Percentiles rank a stretch among this genome's conserved stretches.
These are phyloP conservation scores for Cubamyces sp. DNA, from an alignment of 768 basidiomycete genomes.

Conservation along the genomic window DNA sequence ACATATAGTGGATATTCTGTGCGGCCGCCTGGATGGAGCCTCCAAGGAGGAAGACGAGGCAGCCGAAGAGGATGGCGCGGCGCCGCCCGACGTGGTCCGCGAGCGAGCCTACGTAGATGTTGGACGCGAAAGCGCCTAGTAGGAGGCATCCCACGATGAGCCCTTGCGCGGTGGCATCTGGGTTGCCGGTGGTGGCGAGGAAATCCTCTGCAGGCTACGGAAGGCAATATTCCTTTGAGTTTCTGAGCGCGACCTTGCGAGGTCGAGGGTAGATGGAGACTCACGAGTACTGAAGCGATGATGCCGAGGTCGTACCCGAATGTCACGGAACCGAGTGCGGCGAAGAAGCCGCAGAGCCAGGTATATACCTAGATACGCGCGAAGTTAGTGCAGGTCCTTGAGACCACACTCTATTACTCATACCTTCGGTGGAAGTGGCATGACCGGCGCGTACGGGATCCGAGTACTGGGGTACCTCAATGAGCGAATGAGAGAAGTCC, in stretches of 20 bases:
- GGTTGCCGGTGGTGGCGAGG: conserved; percentile 24
- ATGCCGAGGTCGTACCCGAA: conserved; percentile 58
- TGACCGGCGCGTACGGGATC: neutral
- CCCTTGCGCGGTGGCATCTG: conserved; percentile 27
- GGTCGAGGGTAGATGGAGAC: neutral
- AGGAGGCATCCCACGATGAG: conserved; percentile 33
- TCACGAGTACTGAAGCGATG: conserved; percentile 49
- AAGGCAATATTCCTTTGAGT: neutral
- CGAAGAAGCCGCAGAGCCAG: conserved; percentile 57
- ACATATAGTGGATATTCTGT: conserved; percentile 51
- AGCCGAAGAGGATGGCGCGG: conserved; percentile 28
- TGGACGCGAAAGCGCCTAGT: conserved; percentile 31
- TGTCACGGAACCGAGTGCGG: conserved; percentile 38
- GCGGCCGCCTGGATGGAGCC: conserved; percentile 53
- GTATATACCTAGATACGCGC: conserved; percentile 41
- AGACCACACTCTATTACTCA: neutral
- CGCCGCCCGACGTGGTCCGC: conserved; percentile 30
- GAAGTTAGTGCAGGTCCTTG: neutral
- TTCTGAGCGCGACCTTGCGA: too few species aligned
- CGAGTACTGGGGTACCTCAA: too few species aligned
- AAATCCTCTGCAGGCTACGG: conserved; percentile 28
- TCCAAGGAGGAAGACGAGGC: conserved; percentile 39
- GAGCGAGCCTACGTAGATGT: conserved; percentile 29
- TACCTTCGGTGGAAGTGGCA: conserved; percentile 21
- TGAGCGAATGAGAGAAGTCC: neutral